Conservation (phyloP, 306 rosid species). For the Crotalaria pallida region DNA sequence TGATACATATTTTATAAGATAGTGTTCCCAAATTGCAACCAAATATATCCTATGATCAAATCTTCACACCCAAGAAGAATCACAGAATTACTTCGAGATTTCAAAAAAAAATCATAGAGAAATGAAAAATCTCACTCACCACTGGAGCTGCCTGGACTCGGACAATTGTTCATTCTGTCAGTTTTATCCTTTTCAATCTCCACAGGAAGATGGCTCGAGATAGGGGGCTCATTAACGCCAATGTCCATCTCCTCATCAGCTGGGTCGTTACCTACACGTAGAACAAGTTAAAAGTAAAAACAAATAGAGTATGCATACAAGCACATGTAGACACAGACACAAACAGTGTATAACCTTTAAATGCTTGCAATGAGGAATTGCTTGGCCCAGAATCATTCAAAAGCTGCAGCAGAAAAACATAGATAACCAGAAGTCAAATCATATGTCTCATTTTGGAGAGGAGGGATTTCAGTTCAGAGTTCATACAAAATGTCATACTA, state of each 20-base stretch:
- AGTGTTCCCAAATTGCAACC: background rate
- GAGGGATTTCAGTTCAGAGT: background rate
- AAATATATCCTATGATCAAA: constrained; percentile 4
- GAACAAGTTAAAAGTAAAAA: background rate
- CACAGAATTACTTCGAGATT: background rate
- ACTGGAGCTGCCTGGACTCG: constrained; percentile 39
- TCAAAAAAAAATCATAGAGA: background rate
- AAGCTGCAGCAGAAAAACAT: constrained; percentile 48
- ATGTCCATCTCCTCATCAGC: constrained; percentile 70
- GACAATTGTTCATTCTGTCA: constrained; percentile 25
- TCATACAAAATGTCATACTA: background rate
- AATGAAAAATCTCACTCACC: constrained; percentile 38
- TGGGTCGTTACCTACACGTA: constrained; percentile 51
- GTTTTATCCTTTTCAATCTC: constrained; percentile 49
- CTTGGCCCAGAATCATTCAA: constrained; percentile 75
- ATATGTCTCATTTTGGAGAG: background rate
- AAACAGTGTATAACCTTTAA: constrained; percentile 50
- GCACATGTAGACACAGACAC: background rate
- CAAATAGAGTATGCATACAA: background rate
- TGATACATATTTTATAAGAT: background rate
- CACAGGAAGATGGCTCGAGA: constrained; percentile 56
- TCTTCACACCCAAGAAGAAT: background rate
- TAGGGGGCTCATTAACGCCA: constrained; percentile 69
- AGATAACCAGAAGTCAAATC: constrained; percentile 14
- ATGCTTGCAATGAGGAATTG: constrained; percentile 77